These are phyloP conservation scores for Spatholobus suberectus DNA, from an alignment of 306 rosid species.

Conservation along the genomic window DNA sequence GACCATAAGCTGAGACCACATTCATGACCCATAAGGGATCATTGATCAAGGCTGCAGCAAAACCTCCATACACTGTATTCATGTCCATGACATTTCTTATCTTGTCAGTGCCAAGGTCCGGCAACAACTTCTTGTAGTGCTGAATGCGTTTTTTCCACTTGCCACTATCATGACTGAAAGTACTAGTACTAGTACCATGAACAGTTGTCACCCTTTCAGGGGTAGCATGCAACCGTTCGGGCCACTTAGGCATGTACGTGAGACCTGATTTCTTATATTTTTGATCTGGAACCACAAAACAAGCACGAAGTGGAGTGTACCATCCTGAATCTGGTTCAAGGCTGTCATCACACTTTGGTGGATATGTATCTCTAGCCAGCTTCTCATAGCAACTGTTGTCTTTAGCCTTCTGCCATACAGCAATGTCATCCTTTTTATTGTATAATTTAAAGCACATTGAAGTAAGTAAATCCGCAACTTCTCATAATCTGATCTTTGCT, in stretches of 20 bases:
- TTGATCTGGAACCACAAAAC: constrained; percentile 75
- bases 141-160: constrained; percentile 82
- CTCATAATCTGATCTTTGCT: constrained; percentile 81
- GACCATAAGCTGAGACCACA: constrained; percentile 87
- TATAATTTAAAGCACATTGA: constrained; percentile 90
- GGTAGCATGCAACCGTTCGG: constrained; percentile 66
- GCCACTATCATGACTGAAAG: constrained; percentile 75
- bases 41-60: constrained; percentile 76
- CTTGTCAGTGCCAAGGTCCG: constrained; percentile 80
- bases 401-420: constrained; percentile 87
- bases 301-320: constrained; percentile 94
- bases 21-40: constrained; percentile 99
- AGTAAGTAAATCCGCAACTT: constrained; percentile 78
- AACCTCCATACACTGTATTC: constrained; percentile 90
- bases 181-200: constrained; percentile 66
- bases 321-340: constrained; percentile 91
- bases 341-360: constrained; percentile 93
- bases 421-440: constrained; percentile 90
- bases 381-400: constrained; percentile 72
- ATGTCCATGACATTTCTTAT: constrained; percentile 96
- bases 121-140: constrained; percentile 90
- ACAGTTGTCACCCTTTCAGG: constrained; percentile 69
- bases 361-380: constrained; percentile 67
- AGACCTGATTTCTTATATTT: constrained; percentile 67
- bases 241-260: constrained; percentile 76